Evolutionary conservation across 208 protist species (phyloP).

Genomic region (Blechomonas ayalai): DNA sequence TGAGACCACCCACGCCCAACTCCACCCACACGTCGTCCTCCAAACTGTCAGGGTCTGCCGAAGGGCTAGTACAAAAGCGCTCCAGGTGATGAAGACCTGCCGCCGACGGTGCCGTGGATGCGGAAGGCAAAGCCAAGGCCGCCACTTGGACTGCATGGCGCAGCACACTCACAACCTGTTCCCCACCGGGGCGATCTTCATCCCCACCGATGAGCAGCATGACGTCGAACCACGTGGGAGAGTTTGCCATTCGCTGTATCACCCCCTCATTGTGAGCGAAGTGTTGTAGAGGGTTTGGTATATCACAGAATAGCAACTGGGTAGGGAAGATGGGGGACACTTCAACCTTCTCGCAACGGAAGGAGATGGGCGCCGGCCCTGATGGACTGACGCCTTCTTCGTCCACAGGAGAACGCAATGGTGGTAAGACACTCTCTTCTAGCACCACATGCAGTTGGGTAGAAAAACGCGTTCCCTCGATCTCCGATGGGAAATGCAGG

Average conservation of each 20-base stretch:
- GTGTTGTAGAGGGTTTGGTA: conserved; percentile 40
- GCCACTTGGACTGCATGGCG: conserved; percentile 44
- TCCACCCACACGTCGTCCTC: conserved; percentile 37
- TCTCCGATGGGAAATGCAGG: conserved; percentile 29
- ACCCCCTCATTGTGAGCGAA: too few relatives aligned
- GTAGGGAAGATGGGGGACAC: conserved; percentile 43
- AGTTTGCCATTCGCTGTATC: too few relatives aligned
- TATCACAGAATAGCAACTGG: conserved; percentile 52
- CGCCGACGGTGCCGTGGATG: background rate
- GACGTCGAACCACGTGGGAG: conserved; percentile 22
- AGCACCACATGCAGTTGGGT: conserved; percentile 1
- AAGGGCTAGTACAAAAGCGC: conserved; percentile 21
- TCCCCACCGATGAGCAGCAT: conserved; percentile 5
- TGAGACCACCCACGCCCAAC: conserved; percentile 95
- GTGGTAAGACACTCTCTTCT: too few relatives aligned
- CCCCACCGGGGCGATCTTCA: background rate
- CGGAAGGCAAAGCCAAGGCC: conserved; percentile 8
- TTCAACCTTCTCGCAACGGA: conserved; percentile 22
- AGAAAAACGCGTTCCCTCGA: background rate
- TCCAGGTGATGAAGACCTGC: conserved; percentile 51
- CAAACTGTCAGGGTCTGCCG: background rate
- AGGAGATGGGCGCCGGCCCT: too few relatives aligned
- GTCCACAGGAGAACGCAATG: too few relatives aligned
- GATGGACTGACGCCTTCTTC: too few relatives aligned
- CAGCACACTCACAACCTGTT: conserved; percentile 14